phyloP scores from a whole-genome alignment of 208 protist genomes.

The Lotmaria passim region DNA sequence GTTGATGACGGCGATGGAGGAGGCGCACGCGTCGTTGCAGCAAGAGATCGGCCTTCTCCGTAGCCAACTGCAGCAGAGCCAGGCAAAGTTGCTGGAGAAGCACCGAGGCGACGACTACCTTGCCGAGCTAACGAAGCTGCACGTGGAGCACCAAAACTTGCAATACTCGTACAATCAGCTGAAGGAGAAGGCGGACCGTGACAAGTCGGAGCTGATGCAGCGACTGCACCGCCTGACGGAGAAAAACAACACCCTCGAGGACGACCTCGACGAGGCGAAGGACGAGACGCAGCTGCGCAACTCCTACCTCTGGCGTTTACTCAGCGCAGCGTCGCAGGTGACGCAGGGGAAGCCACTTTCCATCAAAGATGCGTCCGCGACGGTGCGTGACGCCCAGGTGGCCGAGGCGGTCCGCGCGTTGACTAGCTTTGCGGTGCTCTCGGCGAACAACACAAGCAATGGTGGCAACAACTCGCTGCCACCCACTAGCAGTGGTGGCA shows the following conservation, averaged over 20 bases:
- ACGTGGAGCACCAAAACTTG: conserved; percentile 72
- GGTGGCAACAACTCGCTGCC: neutral
- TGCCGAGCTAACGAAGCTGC: conserved; percentile 61
- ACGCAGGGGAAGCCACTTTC: conserved; percentile 37
- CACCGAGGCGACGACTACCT: conserved; percentile 62
- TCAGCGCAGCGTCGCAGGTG: conserved; percentile 53
- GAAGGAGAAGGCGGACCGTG: conserved; percentile 44
- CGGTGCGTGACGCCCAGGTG: conserved; percentile 41
- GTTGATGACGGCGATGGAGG: conserved; percentile 46
- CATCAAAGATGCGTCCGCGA: conserved; percentile 17
- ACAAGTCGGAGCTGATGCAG: conserved; percentile 31
- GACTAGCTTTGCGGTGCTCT: conserved; percentile 39
- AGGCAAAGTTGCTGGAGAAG: conserved; percentile 53
- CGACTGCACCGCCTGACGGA: conserved; percentile 34
- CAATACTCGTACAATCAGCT: conserved; percentile 56
- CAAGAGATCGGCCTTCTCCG: conserved; percentile 47
- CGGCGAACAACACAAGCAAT: conserved; percentile 5
- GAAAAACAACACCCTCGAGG: conserved; percentile 52
- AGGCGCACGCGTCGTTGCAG: conserved; percentile 29
- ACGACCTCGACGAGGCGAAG: conserved; percentile 60
- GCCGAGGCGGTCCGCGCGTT: conserved; percentile 52
- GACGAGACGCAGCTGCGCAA: conserved; percentile 56
- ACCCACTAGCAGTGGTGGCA: neutral
- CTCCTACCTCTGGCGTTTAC: conserved; percentile 66
- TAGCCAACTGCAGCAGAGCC: conserved; percentile 56